A percentile compares a stretch with the other conserved stretches of the same genome.
These are phyloP conservation scores for Chytriomyces sp. DNA, from an alignment of 192 early-diverging fungal species.

Conservation along the genomic window DNA sequence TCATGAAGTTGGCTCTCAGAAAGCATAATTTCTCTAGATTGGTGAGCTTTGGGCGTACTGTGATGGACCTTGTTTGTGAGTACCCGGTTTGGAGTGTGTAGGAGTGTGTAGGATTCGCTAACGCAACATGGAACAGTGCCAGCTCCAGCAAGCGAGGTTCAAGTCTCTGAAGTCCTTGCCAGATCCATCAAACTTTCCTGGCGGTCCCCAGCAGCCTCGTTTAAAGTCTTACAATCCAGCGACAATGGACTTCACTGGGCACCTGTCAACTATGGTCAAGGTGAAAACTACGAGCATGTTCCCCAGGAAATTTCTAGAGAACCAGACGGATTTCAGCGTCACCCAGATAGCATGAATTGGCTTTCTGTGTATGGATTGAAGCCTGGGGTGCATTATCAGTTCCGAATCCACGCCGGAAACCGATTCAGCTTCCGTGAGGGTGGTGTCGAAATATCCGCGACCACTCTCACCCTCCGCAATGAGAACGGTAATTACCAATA, in stretches of 20 bases:
- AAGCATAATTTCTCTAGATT: constrained; percentile 28
- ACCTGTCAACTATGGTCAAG: constrained; percentile 38
- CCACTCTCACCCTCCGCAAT: background rate
- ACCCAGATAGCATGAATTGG: constrained; percentile 4
- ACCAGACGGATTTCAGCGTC: constrained; percentile 19
- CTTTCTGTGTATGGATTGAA: constrained; percentile 23
- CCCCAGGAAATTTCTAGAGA: constrained; percentile 11
- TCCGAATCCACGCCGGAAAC: constrained; percentile 38
- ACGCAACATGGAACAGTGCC: constrained; percentile 28
- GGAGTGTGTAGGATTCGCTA: no score
- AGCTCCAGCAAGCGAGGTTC: background rate
- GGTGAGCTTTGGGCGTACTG: constrained; percentile 30
- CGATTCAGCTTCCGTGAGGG: constrained; percentile 28
- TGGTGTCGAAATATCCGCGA: constrained; percentile 12
- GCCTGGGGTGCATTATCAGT: constrained; percentile 28
- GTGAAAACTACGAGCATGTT: constrained; percentile 39
- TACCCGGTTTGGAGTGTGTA: background rate
- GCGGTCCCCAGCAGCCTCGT: constrained; percentile 24
- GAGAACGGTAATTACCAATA: constrained; percentile 7
- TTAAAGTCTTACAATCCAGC: constrained; percentile 27
- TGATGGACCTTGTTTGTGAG: constrained; percentile 40
- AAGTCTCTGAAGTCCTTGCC: constrained; percentile 26
- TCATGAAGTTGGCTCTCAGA: constrained; percentile 30
- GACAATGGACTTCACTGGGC: constrained; percentile 21
- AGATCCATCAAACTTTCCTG: constrained; percentile 19